Evolutionary conservation across 2,329 filamentous ascomycete genomes (phyloP), one percentile per base, ranked within the genome.

Genomic region (Plectosphaerella cucumerina): DNA sequence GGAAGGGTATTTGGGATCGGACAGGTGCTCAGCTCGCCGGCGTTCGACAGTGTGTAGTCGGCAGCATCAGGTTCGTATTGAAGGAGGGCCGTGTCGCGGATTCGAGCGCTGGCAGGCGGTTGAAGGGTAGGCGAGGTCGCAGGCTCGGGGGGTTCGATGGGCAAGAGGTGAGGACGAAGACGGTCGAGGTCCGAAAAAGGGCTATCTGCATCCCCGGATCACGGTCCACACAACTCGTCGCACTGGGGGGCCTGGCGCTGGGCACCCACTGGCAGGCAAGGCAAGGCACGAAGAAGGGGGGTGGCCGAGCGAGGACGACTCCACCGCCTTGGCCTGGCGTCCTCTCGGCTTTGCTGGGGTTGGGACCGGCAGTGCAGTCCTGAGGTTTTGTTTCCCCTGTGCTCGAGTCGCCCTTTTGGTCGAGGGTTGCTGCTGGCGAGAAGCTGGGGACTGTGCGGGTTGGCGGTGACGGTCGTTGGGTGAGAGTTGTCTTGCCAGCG

Each of bases 121-220:
- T 47, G 9, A n/a, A 34, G 18, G 11, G 23, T 33, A 11, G 44
- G 22, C n/a, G n/a, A n/a, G n/a, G n/a, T n/a, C 22, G 39, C 39
- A 42, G 45, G 20, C 10, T 44, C 18, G 39, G 44, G 10, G 17
- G 39, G 8, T 6, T 42, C 39, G 18, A 20, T 42, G 39, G 39
- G 12, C 39, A 12, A n/a, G n/a, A n/a, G 39, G 18, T 14, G 6
- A 8, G n/a, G 17, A 14, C 12, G n/a, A 42, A 42, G 17, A 20
- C 4, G 20, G 45, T 47, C 45, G 33, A 47, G 45, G 23, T 47
- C 18, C 33, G 35, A 39, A 39, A 47, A 47, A 47, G 45, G 45
- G 21, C 45, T 39, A 47, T 47, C 45, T 39, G 45, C 35, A 39
- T 47, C 45, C 45, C 45, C 45, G 45, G 18, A 15, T 47, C 45